Conservation (phyloP, 2,329 filamentous ascomycete species). For the Alternaria novae-zelandiae region DNA sequence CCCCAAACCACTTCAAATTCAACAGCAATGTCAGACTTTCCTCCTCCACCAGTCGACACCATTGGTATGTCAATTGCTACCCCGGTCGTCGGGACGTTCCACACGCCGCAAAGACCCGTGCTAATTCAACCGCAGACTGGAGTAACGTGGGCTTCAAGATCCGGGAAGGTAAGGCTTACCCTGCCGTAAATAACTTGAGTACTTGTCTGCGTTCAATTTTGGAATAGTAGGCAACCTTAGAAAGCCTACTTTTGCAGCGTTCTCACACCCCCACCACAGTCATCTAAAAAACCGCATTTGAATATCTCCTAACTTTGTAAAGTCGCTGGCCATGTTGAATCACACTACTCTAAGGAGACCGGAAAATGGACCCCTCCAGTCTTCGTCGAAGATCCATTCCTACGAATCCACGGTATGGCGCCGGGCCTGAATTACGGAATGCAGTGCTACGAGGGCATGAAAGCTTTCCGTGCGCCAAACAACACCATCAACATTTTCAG, state of each 20-base stretch:
- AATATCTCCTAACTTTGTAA: constrained; percentile 12
- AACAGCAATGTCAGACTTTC: constrained; percentile 52
- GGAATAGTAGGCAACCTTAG: not conserved
- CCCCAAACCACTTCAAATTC: not conserved
- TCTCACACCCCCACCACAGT: not conserved
- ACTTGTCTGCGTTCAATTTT: not conserved
- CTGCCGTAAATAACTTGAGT: not conserved
- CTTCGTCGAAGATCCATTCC: constrained; percentile 82
- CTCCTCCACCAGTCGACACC: constrained; percentile 76
- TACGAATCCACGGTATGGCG: constrained; percentile 93
- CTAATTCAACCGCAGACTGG: constrained; percentile 69
- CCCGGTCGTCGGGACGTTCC: not conserved
- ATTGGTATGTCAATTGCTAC: constrained; percentile 62
- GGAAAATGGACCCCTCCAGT: constrained; percentile 78
- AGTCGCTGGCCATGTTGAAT: constrained; percentile 96
- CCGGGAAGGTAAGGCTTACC: constrained; percentile 71
- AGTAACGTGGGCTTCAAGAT: constrained; percentile 90
- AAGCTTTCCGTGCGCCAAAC: constrained; percentile 83
- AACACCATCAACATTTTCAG: constrained; percentile 86
- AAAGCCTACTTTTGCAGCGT: not conserved
- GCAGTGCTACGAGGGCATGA: constrained; percentile 98
- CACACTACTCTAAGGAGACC: constrained; percentile 76
- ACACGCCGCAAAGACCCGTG: not conserved
- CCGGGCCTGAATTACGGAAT: constrained; percentile 94
- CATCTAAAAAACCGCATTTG: not conserved